Percentiles rank a stretch among this genome's conserved stretches.
Conservation (phyloP, 1,284 basidiomycete species). For the Athelia psychrophila region DNA sequence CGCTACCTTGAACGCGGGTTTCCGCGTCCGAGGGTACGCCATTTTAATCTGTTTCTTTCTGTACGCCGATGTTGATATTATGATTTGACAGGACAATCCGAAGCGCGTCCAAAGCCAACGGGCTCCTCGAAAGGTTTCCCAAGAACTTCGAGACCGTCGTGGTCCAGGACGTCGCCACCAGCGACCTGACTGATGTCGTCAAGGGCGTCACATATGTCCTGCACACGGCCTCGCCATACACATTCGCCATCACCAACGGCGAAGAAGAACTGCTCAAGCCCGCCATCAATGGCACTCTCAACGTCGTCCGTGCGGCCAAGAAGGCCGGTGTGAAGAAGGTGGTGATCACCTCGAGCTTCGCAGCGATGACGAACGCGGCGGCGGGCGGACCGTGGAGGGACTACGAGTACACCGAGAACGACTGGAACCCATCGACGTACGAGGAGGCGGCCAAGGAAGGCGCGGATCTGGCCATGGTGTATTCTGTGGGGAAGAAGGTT, state of each 20-base stretch:
- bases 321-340: background rate
- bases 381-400: background rate
- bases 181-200: background rate
- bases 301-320: background rate
- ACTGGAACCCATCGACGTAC: background rate
- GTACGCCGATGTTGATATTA: background rate
- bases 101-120: background rate
- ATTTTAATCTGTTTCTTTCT: background rate
- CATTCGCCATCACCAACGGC: background rate
- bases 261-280: background rate
- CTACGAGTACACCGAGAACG: background rate
- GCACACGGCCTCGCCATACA: background rate
- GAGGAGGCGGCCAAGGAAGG: background rate
- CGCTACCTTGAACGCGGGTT: constrained; percentile 1
- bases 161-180: background rate
- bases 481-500: background rate
- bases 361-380: background rate
- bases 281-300: background rate
- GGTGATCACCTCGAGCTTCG: background rate
- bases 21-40: constrained; percentile 3
- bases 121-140: background rate
- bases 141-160: background rate
- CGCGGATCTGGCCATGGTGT: background rate
- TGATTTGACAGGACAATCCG: background rate
- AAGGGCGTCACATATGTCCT: background rate